phyloP scores from a whole-genome alignment of 202 grass and related monocot species.

The Setaria viridis region DNA sequence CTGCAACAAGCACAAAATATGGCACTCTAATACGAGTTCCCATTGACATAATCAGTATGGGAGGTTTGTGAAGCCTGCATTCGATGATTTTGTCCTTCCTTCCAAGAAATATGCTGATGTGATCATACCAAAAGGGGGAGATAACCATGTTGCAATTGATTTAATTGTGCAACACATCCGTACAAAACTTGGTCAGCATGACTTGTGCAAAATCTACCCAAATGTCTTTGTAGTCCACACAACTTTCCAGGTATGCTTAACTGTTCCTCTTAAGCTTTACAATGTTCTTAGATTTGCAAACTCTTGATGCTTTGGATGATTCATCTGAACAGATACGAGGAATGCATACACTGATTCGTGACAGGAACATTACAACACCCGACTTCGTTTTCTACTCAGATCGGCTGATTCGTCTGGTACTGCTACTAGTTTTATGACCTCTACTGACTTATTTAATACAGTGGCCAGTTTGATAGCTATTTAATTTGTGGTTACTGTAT shows the following conservation, averaged over 20 bases:
- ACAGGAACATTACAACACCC: constrained; percentile 80
- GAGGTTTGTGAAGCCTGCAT: constrained; percentile 84
- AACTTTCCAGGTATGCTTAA: constrained; percentile 71
- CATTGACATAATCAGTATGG: constrained; percentile 62
- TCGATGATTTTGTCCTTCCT: constrained; percentile 82
- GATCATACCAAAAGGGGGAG: constrained; percentile 71
- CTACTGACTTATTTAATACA: constrained; percentile 20
- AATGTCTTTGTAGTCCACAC: constrained; percentile 73
- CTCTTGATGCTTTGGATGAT: constrained; percentile 24
- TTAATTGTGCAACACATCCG: constrained; percentile 86
- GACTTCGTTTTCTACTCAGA: constrained; percentile 99
- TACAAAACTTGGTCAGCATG: constrained; percentile 79
- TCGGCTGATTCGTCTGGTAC: constrained; percentile 91
- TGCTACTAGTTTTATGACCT: constrained; percentile 33
- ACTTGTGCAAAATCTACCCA: constrained; percentile 77
- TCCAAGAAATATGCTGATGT: constrained; percentile 94
- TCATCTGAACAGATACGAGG: constrained; percentile 79
- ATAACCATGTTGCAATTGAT: constrained; percentile 90
- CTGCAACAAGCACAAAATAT: constrained; percentile 1
- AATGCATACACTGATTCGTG: constrained; percentile 98
- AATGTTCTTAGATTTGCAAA: constrained; percentile 23
- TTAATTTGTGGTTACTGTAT: constrained; percentile 12
- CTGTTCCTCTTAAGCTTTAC: constrained; percentile 37
- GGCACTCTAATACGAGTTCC: constrained; percentile 21
- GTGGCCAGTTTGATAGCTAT: constrained; percentile 26